phyloP scores from a whole-genome alignment of 495 filamentous ascomycete genomes.

The Aspergillus haitiensis region DNA sequence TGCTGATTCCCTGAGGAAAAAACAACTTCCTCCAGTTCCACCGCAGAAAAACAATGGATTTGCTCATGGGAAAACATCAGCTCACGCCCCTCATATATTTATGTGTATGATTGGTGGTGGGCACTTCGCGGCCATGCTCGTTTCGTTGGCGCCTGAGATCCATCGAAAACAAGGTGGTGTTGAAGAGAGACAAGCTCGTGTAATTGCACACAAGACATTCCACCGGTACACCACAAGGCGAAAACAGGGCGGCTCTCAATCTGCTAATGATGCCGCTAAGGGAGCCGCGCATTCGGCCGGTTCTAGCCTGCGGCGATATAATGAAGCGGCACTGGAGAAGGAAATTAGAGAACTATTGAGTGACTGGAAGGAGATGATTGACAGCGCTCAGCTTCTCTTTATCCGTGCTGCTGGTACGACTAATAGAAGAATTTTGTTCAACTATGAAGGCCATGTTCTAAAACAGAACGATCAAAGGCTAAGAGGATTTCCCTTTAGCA shows the following conservation, averaged over 20 bases:
- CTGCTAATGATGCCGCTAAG: slow-evolving; percentile 86
- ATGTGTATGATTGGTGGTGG: slow-evolving; percentile 98
- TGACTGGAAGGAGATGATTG: slow-evolving; percentile 82
- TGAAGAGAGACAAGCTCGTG: slow-evolving; percentile 75
- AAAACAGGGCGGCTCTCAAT: slow-evolving; percentile 94
- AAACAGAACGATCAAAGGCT: slow-evolving; percentile 79
- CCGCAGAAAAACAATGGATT: slow-evolving; percentile 43
- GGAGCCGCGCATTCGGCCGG: slow-evolving; percentile 93
- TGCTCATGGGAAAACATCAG: slow-evolving; percentile 51
- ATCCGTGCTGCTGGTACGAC: slow-evolving; percentile 84
- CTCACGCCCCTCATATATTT: slow-evolving; percentile 79
- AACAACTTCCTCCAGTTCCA: slow-evolving; percentile 69
- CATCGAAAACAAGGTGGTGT: slow-evolving; percentile 68
- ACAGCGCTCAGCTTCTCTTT: slow-evolving; percentile 80
- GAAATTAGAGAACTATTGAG: slow-evolving; percentile 77
- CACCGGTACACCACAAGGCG: slow-evolving; percentile 94
- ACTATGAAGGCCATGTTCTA: slow-evolving; percentile 85
- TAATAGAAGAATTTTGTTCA: slow-evolving; percentile 82
- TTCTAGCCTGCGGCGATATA: slow-evolving; percentile 84
- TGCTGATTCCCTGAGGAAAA: slow-evolving; percentile 64
- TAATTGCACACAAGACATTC: slow-evolving; percentile 95
- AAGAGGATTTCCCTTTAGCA: slow-evolving; percentile 90
- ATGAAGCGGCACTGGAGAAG: slow-evolving; percentile 80
- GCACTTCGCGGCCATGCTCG: slow-evolving; percentile 95
- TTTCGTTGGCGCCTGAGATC: slow-evolving; percentile 78